A percentile compares a stretch with the other conserved stretches of the same genome.
These are phyloP conservation scores for Eudorina sp. DNA, from an alignment of 139 green algal species.

Conservation along the genomic window DNA sequence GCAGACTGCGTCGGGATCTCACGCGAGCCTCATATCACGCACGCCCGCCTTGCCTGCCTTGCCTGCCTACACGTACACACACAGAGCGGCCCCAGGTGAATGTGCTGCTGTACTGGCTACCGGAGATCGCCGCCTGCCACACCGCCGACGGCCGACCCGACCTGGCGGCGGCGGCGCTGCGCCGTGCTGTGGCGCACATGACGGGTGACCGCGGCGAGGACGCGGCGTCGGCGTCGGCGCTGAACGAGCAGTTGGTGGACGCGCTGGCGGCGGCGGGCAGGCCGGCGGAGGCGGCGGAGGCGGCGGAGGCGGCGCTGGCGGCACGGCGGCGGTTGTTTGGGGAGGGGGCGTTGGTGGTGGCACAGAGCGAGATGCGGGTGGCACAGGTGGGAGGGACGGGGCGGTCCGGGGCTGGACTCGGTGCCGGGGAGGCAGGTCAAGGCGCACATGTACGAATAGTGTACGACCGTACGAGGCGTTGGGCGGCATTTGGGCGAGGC, in stretches of 20 bases:
- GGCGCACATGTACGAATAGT: too few species aligned
- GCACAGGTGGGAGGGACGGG: slow-evolving; percentile 12
- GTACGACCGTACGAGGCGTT: too few species aligned
- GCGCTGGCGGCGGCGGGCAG: not conserved
- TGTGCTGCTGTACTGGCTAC: slow-evolving; percentile 51
- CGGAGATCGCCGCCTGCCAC: slow-evolving; percentile 21
- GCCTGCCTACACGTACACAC: too few species aligned
- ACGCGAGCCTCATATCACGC: too few species aligned
- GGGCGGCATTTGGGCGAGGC: too few species aligned
- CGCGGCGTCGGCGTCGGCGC: slow-evolving; percentile 22
- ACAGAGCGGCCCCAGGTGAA: slow-evolving; percentile 58
- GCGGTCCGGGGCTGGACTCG: too few species aligned
- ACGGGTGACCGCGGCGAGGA: slow-evolving; percentile 38
- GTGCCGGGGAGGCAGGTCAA: too few species aligned
- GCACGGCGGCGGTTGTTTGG: slow-evolving; percentile 31
- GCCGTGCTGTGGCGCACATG: slow-evolving; percentile 49
- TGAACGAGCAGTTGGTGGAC: slow-evolving; percentile 29
- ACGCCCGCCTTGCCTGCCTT: too few species aligned
- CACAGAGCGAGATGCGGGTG: slow-evolving; percentile 2
- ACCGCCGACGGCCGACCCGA: slow-evolving; percentile 2
- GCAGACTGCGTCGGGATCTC: too few species aligned
- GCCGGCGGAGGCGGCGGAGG: slow-evolving; percentile 11
- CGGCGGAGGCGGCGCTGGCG: slow-evolving; percentile 34
- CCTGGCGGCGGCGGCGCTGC: slow-evolving; percentile 14
- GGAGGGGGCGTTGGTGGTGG: slow-evolving; percentile 34